Conservation (phyloP, 148 eudicot genomes). For the Diospyros lotus region DNA sequence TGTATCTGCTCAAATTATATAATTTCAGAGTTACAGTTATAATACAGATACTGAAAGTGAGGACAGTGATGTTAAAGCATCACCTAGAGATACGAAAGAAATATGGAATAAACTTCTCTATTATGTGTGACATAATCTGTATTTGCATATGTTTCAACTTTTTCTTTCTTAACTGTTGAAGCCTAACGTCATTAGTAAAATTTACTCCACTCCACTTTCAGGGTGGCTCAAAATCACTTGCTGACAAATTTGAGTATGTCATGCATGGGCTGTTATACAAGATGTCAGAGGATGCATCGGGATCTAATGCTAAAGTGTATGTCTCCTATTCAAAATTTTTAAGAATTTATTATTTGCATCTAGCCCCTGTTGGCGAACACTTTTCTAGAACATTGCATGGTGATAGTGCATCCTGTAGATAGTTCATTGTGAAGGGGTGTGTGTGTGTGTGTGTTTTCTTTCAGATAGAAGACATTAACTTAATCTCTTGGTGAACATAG, state of each 20-base stretch:
- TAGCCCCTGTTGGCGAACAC: neutral
- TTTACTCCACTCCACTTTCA: slow-evolving; percentile 28
- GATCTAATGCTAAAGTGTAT: slow-evolving; percentile 45
- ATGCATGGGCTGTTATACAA: slow-evolving; percentile 88
- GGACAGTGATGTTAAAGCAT: neutral
- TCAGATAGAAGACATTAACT: no score
- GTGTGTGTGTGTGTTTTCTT: no score
- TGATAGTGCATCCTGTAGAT: neutral
- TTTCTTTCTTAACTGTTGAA: neutral
- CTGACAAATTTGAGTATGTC: slow-evolving; percentile 88
- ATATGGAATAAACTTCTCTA: neutral
- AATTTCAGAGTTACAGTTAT: no score
- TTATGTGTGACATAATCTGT: neutral
- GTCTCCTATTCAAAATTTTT: slow-evolving; percentile 5
- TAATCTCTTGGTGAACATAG: neutral
- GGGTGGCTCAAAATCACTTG: slow-evolving; percentile 68
- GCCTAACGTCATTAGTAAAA: neutral
- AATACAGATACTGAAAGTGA: neutral
- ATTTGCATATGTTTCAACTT: neutral
- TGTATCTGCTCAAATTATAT: no score
- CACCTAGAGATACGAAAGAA: neutral
- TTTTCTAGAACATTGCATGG: neutral
- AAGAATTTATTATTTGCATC: neutral
- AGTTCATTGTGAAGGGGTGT: neutral
- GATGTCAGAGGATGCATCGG: slow-evolving; percentile 44